Conservation (phyloP, 768 basidiomycete species). For the Lactarius tabidus region DNA sequence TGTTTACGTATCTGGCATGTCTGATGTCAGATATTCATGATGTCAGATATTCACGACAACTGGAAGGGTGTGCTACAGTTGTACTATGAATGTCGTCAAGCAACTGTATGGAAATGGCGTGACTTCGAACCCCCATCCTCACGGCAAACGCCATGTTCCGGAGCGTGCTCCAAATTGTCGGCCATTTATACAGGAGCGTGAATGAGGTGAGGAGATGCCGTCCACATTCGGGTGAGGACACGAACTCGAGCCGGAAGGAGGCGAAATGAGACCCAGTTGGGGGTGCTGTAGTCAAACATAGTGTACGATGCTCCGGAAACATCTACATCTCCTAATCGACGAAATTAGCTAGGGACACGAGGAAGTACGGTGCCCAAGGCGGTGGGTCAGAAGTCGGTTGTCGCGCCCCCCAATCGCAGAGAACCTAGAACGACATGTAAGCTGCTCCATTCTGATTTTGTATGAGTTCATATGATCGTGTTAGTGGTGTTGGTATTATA, state of each 20-base stretch:
- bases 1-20: neutral
- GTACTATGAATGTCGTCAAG: neutral
- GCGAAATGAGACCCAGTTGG: neutral
- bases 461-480: neutral
- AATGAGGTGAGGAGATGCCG: neutral
- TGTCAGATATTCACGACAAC: neutral
- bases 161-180: too few species aligned
- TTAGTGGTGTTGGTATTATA: neutral
- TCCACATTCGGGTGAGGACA: neutral
- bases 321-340: neutral
- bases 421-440: neutral
- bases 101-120: neutral
- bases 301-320: neutral
- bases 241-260: neutral
- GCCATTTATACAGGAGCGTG: neutral
- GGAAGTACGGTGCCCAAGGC: neutral
- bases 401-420: neutral
- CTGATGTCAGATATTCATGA: neutral
- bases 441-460: neutral
- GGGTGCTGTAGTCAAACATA: neutral
- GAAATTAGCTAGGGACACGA: neutral
- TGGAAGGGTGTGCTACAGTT: neutral
- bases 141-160: too few species aligned
- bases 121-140: neutral
- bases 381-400: neutral